Evolutionary conservation across 2,329 filamentous ascomycete species (phyloP).

Genomic region (Clarireedia monteithiana): DNA sequence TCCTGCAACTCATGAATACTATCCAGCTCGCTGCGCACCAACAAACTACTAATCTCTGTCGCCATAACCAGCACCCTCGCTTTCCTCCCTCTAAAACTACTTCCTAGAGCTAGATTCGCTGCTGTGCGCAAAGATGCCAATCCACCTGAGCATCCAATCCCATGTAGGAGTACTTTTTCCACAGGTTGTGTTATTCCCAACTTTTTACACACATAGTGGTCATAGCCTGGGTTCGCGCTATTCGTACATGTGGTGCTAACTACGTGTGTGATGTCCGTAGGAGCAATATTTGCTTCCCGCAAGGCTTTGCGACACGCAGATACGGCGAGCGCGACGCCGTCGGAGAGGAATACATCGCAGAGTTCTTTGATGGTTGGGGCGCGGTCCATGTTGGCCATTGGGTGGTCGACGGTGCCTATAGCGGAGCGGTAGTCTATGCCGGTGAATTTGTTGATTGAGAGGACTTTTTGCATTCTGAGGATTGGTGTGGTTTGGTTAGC

Average conservation of each 20-base stretch:
- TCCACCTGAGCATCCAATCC: constrained; percentile 59
- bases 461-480: constrained; percentile 52
- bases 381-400: constrained; percentile 47
- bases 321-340: constrained; percentile 51
- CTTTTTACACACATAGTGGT: constrained; percentile 53
- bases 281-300: constrained; percentile 43
- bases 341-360: constrained; percentile 45
- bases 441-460: constrained; percentile 55
- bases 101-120: constrained; percentile 57
- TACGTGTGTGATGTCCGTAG: constrained; percentile 53
- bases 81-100: constrained; percentile 47
- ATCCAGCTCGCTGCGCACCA: constrained; percentile 58
- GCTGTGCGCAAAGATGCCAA: constrained; percentile 55
- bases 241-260: constrained; percentile 63
- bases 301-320: constrained; percentile 47
- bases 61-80: constrained; percentile 59
- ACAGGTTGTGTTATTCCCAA: constrained; percentile 50
- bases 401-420: constrained; percentile 53
- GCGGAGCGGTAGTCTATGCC: constrained; percentile 57
- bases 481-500: background rate
- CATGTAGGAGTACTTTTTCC: constrained; percentile 59
- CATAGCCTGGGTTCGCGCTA: constrained; percentile 61
- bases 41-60: constrained; percentile 52
- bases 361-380: constrained; percentile 49
- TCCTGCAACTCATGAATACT: constrained; percentile 51